Evolutionary conservation across 1,139 yeast species (phyloP), one percentile per base, ranked within the genome.

Genomic region (Kurtzmaniella quercitrusa): DNA sequence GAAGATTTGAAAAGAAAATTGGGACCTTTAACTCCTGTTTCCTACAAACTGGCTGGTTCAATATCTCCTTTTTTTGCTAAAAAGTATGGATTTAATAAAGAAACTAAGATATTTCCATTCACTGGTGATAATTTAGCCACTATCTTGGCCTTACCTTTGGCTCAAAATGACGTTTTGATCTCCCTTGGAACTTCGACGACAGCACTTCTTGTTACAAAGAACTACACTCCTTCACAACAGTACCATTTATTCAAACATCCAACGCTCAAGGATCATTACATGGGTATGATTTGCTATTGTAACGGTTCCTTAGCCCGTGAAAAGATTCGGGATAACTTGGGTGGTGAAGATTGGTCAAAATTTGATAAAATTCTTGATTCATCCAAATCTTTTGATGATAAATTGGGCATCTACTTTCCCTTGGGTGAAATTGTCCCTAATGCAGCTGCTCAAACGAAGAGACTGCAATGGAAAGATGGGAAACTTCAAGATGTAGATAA

Each of bases 221-320:
- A 81, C 46, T 90, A 84, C 59, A 75, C 73, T 23, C 91, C 97
- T 2, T 84, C 93, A 1, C 79, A 90, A 3, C 85, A 83, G 53
- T 90, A 89, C 60, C 97, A 90, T 58, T 63, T 89, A 52, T 90
- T 90, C 66, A 79, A 81, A 48, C 97, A 90, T 59, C 97, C 97
- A 6, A 84, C 95, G 0, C 76, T 85, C 52, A 78, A 81, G 0
- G 75, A 73, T 31, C 81, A 83, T 40, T 91, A 82, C 61, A 90
- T 90, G 97, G 96, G 95, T 29, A 90, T 90, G 97, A 79, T 90
- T 45, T 90, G 97, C 60, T 90, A 90, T 60, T 86, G 95, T 59
- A 90, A 90, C 60, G 97, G 97, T 0, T 78, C 96, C 0, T 68
- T 90, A 43, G 96, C 97, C 0, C 71, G 97, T 50, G 96, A 90